Base-by-base conservation (phyloP, 805 yeast genomes). In the Zygotorulaspora danielsina region DNA sequence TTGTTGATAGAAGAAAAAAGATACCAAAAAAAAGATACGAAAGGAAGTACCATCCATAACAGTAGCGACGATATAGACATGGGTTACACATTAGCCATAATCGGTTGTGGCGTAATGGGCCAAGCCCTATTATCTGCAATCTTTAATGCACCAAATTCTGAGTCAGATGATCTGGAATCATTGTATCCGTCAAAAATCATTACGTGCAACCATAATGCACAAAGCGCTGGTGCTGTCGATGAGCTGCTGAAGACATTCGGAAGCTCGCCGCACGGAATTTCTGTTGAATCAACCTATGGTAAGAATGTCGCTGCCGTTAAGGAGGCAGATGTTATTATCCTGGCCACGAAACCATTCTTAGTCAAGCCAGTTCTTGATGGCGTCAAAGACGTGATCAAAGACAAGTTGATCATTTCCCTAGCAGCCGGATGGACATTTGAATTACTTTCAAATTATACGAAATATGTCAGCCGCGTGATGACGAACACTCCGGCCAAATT, bases 51-150 rank as follows among this genome's bases (percentile, higher is more conserved):
- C n/a, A n/a, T n/a, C n/a, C n/a, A n/a, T n/a, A n/a, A n/a, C n/a
- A n/a, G n/a, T n/a, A n/a, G n/a, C n/a, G n/a, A n/a, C n/a, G n/a
- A n/a, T n/a, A n/a, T n/a, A n/a, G 41, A 24, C 9, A 55, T 54
- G 62, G 52, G 53, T 32, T 76, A 75, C 66, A 81, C 86, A 3
- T 66, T 90, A 38, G 74, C 89, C 12, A 79, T 93, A 20, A 71
- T 93, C 39, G 99, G 97, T 24, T 79, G 95, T 54, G 99, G 99
- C 45, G 88, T 84, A 39, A 85, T 93, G 87, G 97, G 97, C 43
- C 82, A 90, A 12, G 96, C 97, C 8, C 85, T 93, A 33, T 73
- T 86, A 21, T 72, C 85, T 9, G 95, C 97, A 8, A 60, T 61
- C 27, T 57, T 56, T 44, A 53, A 52, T 21, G 65, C 65, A 4